Conservation (phyloP, 345 rosid genomes). For the Moricandia moricandioides region DNA sequence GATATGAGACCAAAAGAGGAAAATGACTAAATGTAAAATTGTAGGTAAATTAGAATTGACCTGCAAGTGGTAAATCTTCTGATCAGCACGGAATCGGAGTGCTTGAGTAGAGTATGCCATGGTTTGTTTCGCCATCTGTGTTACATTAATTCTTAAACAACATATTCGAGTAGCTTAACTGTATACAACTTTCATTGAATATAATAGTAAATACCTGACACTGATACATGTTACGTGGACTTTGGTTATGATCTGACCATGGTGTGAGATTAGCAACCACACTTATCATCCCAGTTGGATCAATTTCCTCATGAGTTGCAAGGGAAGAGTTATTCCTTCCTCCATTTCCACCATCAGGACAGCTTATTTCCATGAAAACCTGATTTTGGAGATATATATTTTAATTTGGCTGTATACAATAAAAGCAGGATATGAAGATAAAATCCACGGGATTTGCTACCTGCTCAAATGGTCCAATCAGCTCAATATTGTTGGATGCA, state of each 20-base stretch:
- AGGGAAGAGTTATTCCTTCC: slow-evolving; percentile 65
- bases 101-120: slow-evolving; percentile 93
- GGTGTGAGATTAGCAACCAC: slow-evolving; percentile 98
- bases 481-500: slow-evolving; percentile 53
- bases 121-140: slow-evolving; percentile 98
- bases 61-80: slow-evolving; percentile 96
- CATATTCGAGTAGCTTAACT: neutral
- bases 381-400: slow-evolving; percentile 25
- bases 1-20: neutral
- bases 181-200: slow-evolving; percentile 2
- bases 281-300: slow-evolving; percentile 93
- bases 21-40: slow-evolving; percentile 8
- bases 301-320: slow-evolving; percentile 95
- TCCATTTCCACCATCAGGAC: slow-evolving; percentile 96
- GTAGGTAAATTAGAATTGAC: slow-evolving; percentile 34
- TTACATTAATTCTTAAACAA: slow-evolving; percentile 8
- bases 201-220: slow-evolving; percentile 60
- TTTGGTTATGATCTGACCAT: slow-evolving; percentile 98
- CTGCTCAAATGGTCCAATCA: slow-evolving; percentile 98
- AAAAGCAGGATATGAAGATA: slow-evolving; percentile 10
- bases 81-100: slow-evolving; percentile 79
- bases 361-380: slow-evolving; percentile 97
- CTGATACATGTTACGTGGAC: slow-evolving; percentile 98
- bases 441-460: slow-evolving; percentile 36
- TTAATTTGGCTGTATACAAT: slow-evolving; percentile 13